These are phyloP conservation scores for Ophiostoma australiae DNA, from an alignment of 2,329 filamentous ascomycete genomes.

Conservation along the genomic window DNA sequence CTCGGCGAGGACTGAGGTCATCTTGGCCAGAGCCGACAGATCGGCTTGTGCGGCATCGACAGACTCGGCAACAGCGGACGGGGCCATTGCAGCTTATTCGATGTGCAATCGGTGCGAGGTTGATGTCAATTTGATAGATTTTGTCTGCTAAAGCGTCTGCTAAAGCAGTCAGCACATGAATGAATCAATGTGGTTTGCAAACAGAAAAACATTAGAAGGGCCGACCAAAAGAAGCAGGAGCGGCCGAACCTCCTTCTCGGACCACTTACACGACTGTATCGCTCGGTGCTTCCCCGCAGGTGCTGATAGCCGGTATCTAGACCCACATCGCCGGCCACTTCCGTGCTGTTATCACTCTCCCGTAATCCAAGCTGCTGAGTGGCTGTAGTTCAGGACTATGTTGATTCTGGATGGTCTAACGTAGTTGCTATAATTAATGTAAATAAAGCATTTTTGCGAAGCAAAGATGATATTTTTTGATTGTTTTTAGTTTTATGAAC, in stretches of 20 bases:
- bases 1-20: not conserved
- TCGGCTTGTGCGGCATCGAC: not conserved
- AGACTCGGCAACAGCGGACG: slow-evolving; percentile 20
- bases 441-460: too few relatives aligned
- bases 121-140: not conserved
- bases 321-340: slow-evolving; percentile 22
- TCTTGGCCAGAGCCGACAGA: not conserved
- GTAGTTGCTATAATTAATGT: too few relatives aligned
- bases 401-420: too few relatives aligned
- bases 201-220: not conserved
- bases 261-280: slow-evolving; percentile 16
- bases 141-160: not conserved
- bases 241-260: not conserved
- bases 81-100: slow-evolving; percentile 17
- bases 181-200: not conserved
- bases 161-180: not conserved
- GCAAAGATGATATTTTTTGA: too few relatives aligned
- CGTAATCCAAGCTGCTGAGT: not conserved
- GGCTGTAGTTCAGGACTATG: not conserved
- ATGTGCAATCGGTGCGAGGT: not conserved
- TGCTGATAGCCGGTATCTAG: slow-evolving; percentile 6
- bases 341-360: slow-evolving; percentile 15
- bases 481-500: too few relatives aligned
- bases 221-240: not conserved
- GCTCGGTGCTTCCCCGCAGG: slow-evolving; percentile 14